Evolutionary conservation across 352 stramenopile genomes (phyloP).

Genomic region (Globisporangium mamillatum): DNA sequence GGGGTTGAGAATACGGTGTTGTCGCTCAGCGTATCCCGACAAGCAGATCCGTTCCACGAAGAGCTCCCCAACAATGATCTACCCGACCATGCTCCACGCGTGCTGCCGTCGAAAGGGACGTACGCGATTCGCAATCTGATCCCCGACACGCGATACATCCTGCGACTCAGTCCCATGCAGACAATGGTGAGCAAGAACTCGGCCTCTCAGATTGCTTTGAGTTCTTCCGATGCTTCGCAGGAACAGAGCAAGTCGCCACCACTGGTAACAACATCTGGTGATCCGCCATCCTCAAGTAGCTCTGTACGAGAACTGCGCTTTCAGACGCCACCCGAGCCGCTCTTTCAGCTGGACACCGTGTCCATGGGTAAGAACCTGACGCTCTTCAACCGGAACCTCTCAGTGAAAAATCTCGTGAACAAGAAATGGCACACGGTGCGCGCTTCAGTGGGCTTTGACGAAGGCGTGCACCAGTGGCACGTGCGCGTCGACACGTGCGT

Average conservation of each 20-base stretch:
- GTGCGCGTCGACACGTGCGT: constrained; percentile 86
- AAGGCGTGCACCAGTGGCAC: constrained; percentile 85
- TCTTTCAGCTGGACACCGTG: constrained; percentile 69
- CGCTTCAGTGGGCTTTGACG: constrained; percentile 58
- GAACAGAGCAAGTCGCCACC: neutral
- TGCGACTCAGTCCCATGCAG: constrained; percentile 28
- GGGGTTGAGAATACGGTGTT: constrained; percentile 6
- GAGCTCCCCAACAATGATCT: neutral
- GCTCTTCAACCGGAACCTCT: constrained; percentile 71
- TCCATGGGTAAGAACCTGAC: constrained; percentile 75
- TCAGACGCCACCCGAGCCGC: constrained; percentile 51
- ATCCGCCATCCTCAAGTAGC: neutral
- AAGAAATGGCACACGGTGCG: constrained; percentile 91
- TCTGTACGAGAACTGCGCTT: constrained; percentile 21
- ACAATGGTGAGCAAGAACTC: constrained; percentile 8
- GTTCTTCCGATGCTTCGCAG: neutral
- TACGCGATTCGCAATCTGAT: constrained; percentile 39
- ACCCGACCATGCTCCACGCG: constrained; percentile 11
- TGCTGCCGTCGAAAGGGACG: constrained; percentile 32
- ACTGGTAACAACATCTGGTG: too few species aligned
- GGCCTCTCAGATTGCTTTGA: neutral
- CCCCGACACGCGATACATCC: constrained; percentile 42
- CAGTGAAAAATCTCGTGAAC: constrained; percentile 79
- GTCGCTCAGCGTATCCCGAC: constrained; percentile 6
- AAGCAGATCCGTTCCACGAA: neutral